These are phyloP conservation scores for Bombardia bombarda DNA, from an alignment of 495 filamentous ascomycete genomes.

Conservation along the genomic window DNA sequence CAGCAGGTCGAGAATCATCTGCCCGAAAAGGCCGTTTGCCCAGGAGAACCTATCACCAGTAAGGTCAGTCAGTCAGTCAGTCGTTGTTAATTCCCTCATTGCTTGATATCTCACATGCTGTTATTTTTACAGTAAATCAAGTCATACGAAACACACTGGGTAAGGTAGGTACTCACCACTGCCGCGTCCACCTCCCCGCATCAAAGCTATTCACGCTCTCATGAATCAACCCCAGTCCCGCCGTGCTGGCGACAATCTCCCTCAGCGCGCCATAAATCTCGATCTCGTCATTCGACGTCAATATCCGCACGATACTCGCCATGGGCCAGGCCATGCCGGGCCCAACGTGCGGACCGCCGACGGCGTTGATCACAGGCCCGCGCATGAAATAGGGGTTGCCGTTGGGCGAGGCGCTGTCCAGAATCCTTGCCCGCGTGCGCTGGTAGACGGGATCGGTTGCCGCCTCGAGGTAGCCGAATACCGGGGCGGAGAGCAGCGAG, in stretches of 20 bases:
- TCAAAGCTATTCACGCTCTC: conserved; percentile 51
- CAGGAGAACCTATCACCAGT: conserved; percentile 55
- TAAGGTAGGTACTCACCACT: conserved; percentile 34
- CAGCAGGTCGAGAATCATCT: conserved; percentile 53
- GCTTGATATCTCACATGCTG: background rate
- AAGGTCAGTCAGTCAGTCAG: background rate
- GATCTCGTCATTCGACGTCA: conserved; percentile 33
- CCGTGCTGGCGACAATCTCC: too few species aligned
- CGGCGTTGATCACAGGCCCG: conserved; percentile 43
- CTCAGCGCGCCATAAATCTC: conserved; percentile 30
- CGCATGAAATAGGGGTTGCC: conserved; percentile 55
- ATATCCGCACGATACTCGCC: conserved; percentile 41
- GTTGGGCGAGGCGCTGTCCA: conserved; percentile 30
- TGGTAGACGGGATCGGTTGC: conserved; percentile 41
- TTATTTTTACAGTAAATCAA: background rate
- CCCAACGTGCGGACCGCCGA: conserved; percentile 50
- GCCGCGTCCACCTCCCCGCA: conserved; percentile 45
- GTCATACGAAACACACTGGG: background rate
- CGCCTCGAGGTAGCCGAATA: conserved; percentile 40
- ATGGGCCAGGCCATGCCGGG: conserved; percentile 54
- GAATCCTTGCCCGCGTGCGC: conserved; percentile 40
- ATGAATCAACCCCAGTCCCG: conserved; percentile 48
- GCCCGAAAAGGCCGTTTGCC: conserved; percentile 62
- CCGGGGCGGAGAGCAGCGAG: conserved; percentile 44
- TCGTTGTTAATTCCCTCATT: background rate